phyloP scores from a whole-genome alignment of 768 basidiomycete species.

The Phylloporus arenicola region DNA sequence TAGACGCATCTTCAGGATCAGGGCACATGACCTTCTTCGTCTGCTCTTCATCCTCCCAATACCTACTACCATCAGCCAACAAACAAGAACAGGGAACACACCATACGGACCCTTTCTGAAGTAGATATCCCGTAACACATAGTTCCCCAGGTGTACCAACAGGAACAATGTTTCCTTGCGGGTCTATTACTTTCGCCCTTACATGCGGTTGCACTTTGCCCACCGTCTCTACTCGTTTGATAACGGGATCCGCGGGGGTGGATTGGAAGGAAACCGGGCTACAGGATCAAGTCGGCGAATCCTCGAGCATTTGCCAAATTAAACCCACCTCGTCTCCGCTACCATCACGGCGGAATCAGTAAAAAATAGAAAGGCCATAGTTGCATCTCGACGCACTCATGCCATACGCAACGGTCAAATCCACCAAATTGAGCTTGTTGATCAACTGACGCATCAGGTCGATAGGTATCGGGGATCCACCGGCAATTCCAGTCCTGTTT shows the following conservation, averaged over 20 bases:
- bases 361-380: not conserved
- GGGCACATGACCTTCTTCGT: conserved; percentile 53
- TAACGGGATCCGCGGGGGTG: conserved; percentile 58
- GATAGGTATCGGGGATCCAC: conserved; percentile 74
- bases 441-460: conserved; percentile 74
- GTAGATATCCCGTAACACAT: conserved; percentile 65
- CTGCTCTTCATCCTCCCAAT: conserved; percentile 72
- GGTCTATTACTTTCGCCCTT: conserved; percentile 64
- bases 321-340: conserved; percentile 66
- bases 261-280: conserved; percentile 86
- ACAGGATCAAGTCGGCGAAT: conserved; percentile 1
- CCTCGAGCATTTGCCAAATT: not conserved
- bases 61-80: conserved; percentile 37
- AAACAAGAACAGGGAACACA: not conserved
- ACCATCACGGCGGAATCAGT: conserved; percentile 4
- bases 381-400: conserved; percentile 59
- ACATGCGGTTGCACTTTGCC: conserved; percentile 74
- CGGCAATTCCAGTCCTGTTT: conserved; percentile 73
- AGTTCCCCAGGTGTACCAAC: conserved; percentile 71
- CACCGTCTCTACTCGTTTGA: conserved; percentile 78
- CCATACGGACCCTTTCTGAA: conserved; percentile 65
- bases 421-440: conserved; percentile 56
- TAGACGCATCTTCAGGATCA: conserved; percentile 45
- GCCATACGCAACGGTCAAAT: conserved; percentile 76
- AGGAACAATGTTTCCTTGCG: conserved; percentile 57